phyloP scores from a whole-genome alignment of 768 basidiomycete genomes.

The Tylopilus cervinicoccineus region DNA sequence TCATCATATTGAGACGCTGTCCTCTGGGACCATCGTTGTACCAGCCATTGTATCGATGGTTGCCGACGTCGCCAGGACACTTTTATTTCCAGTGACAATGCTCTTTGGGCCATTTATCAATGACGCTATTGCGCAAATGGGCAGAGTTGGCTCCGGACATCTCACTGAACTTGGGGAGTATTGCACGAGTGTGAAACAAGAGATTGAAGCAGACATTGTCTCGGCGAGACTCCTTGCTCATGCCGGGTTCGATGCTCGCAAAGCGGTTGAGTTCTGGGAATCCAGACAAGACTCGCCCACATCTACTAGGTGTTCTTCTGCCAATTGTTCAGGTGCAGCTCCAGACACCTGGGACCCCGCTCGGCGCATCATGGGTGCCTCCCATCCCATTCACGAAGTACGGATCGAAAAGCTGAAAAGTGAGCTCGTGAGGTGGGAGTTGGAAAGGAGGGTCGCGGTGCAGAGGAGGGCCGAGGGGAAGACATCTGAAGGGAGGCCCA shows the following conservation, averaged over 20 bases:
- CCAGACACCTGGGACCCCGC: constrained; percentile 16
- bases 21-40: constrained; percentile 75
- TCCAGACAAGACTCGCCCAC: constrained; percentile 35
- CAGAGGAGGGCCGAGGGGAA: constrained; percentile 21
- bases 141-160: constrained; percentile 74
- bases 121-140: constrained; percentile 82
- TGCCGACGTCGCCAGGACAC: constrained; percentile 70
- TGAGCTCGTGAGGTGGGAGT: constrained; percentile 47
- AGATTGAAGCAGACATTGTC: constrained; percentile 90
- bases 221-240: constrained; percentile 86
- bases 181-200: constrained; percentile 79
- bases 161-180: constrained; percentile 65
- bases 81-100: constrained; percentile 88
- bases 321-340: constrained; percentile 8
- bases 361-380: constrained; percentile 33
- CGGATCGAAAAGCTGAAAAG: constrained; percentile 37
- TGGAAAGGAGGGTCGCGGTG: constrained; percentile 29
- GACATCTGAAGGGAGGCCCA: constrained; percentile 12
- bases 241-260: constrained; percentile 85
- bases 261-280: constrained; percentile 84
- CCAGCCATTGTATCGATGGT: constrained; percentile 76
- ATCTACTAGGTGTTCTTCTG: constrained; percentile 20
- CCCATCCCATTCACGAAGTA: constrained; percentile 44
- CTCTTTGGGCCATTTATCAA: constrained; percentile 93
- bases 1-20: constrained; percentile 91